phyloP scores from a whole-genome alignment of 352 stramenopile species.

The Halophytophthora batemanensis region DNA sequence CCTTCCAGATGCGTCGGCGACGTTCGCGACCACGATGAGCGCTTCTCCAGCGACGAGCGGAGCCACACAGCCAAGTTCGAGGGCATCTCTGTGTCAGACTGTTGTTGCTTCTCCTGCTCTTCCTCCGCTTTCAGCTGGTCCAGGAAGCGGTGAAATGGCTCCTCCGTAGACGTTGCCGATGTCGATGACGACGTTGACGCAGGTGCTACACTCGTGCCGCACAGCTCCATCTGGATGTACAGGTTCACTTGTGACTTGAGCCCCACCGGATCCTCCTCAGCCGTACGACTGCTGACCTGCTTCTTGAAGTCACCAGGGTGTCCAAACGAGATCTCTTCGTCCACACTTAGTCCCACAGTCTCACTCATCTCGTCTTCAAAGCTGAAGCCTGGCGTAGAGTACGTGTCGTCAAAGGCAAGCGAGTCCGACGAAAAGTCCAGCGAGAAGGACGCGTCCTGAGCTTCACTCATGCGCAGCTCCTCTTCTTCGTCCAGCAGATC shows the following conservation, averaged over 20 bases:
- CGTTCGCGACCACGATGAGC: conserved; percentile 32
- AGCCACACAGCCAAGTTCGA: conserved; percentile 71
- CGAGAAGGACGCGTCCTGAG: conserved; percentile 49
- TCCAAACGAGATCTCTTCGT: conserved; percentile 25
- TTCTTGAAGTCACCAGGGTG: conserved; percentile 19
- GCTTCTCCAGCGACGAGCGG: conserved; percentile 53
- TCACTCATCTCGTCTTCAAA: conserved; percentile 53
- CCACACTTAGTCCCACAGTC: conserved; percentile 29
- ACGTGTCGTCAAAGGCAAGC: conserved; percentile 46
- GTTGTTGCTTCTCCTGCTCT: conserved; percentile 19
- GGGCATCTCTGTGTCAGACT: conserved; percentile 33
- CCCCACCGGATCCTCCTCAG: conserved; percentile 8
- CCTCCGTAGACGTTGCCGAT: conserved; percentile 19
- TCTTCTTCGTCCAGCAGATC: conserved; percentile 31
- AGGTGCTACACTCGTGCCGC: conserved; percentile 25
- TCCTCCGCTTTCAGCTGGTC: conserved; percentile 33
- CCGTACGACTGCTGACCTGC: conserved; percentile 7
- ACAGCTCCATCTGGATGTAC: conserved; percentile 84
- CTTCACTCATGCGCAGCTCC: conserved; percentile 17
- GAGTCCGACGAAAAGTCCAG: conserved; percentile 45
- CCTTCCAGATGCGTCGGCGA: conserved; percentile 53
- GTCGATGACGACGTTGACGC: conserved; percentile 15
- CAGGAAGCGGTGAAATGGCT: conserved; percentile 47
- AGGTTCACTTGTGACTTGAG: conserved; percentile 48
- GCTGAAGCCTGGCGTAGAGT: conserved; percentile 50